Conservation (phyloP, 495 filamentous ascomycete genomes). For the Neurospora sp. region DNA sequence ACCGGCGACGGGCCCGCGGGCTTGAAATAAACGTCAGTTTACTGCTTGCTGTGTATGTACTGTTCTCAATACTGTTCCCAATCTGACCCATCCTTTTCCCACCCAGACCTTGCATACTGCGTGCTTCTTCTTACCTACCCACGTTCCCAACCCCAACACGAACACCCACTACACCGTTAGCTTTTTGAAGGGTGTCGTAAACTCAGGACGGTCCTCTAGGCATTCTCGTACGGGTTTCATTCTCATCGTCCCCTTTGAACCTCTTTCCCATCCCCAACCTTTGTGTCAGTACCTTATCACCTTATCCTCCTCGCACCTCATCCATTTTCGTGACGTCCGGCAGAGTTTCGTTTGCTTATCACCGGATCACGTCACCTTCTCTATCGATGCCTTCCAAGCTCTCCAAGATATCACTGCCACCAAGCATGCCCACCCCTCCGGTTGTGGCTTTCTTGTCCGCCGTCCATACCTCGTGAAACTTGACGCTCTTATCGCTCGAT, state of each 20-base stretch:
- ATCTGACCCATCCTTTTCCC: neutral
- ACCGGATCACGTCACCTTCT: slow-evolving; percentile 53
- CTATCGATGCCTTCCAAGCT: slow-evolving; percentile 75
- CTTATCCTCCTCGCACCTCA: neutral
- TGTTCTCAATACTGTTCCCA: neutral
- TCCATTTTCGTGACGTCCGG: neutral
- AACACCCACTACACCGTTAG: neutral
- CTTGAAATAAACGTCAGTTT: neutral
- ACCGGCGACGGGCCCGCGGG: neutral
- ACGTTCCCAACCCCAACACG: neutral
- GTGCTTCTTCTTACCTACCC: neutral
- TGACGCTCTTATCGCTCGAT: slow-evolving; percentile 85
- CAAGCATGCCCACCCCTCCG: slow-evolving; percentile 56
- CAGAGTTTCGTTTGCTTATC: slow-evolving; percentile 4
- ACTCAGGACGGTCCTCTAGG: neutral
- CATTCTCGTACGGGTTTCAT: neutral
- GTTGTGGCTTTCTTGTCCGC: slow-evolving; percentile 48
- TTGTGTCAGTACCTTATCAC: neutral
- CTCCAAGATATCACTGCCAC: slow-evolving; percentile 83
- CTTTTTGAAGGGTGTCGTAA: neutral
- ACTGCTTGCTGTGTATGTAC: neutral
- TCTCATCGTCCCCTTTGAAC: neutral
- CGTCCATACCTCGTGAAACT: slow-evolving; percentile 93
- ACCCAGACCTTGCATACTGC: neutral
- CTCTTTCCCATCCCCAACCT: neutral